Evolutionary conservation across 2,329 filamentous ascomycete genomes (phyloP), one percentile per base, ranked within the genome.

Genomic region (Arthrobotrys megalospora): DNA sequence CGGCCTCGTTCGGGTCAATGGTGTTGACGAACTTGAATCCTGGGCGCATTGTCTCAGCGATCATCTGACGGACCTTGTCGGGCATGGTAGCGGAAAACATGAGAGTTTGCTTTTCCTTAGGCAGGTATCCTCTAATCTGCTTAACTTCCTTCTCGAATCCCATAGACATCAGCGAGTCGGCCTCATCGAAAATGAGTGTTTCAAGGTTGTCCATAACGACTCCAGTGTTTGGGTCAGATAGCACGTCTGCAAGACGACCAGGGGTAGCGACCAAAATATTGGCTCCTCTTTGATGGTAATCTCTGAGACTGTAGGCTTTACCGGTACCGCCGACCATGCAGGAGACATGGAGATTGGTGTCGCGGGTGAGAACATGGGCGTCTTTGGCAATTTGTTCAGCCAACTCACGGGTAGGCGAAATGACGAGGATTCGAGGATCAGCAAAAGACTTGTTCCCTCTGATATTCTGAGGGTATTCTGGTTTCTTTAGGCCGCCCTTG

Each of bases 61-160:
- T 95, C 60, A 98, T 88, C 50, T 88, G 85, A 81, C 97, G 90
- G 52, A 99, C 95, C 80, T 94, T 90, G 76, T 88, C 88, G 53
- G 95, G 93, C 36, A 99, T 92, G 10, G 96, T 99, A 52, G 96
- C 96, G 12, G 95, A 98, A 84, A 97, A 97, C 85, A 99, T 91
- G 82, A 99, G 90, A 6, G 94, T 97, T 84, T 99, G 96, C 62
- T 95, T 90, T 67, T 91, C 88, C 77, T 91, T 85, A 2, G 95
- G 95, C 8, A 97, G 87, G 50, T 85, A 82, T 0, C 83, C 76
- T 70, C 90, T 85, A 69, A 95, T 93, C 0, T 88, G 84, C 62
- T 87, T 85, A 63, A 95, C 88, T 70, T 90, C 91, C 41, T 87
- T 86, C 71, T 91, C 87, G 82, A 95, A 95, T 1, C 92, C 86